Base-by-base conservation (phyloP, 2,329 filamentous ascomycete species). In the Leptographium radiaticola region DNA sequence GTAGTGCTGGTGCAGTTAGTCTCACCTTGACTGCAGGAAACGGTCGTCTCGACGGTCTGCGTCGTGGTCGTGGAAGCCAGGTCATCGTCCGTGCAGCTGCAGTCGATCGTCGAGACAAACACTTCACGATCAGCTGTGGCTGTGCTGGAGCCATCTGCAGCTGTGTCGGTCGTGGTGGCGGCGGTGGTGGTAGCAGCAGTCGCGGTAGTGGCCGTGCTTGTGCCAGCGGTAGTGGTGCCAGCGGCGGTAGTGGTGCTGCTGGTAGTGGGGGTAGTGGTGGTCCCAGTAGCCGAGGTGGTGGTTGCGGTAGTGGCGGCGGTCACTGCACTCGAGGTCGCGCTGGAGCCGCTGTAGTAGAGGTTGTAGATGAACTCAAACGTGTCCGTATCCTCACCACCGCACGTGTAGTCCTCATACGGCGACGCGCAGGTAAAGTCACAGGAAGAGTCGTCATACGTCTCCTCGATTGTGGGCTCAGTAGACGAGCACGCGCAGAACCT, bases 311-410 rank as follows among this genome's bases (percentile, higher is more conserved):
- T 4, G 44, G 7, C 8, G 49, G 13, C 4, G 52, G 30, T 15
- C 34, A 43, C 54, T 8, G 49, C 38, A 39, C 45, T 10, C n/a
- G 48, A 20, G 39, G 36, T 16, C 18, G 44, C 15, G 36, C 25
- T 51, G 16, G 36, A 36, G 30, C 20, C 30, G 11, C 40, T 34
- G 36, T 39, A 49, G 51, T 57, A 60, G 2, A 60, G 55, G 46
- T 59, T 55, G 56, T 59, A 60, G 18, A 60, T n/a, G 25, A 59
- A 56, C 3, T 55, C 38, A 42, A 59, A 59, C 44, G 52, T 55
- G 36, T 33, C 30, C 34, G 30, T 30, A 18, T 57, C 55, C 45
- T 51, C 52, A 39, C 59, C 59, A 48, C 59, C 59, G 40, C 59
- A 60, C 2, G 40, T 38, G 45, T 56, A 53, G 15, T 6, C 25